These are phyloP conservation scores for Ricinus communis DNA, from an alignment of 345 rosid species.

Conservation along the genomic window DNA sequence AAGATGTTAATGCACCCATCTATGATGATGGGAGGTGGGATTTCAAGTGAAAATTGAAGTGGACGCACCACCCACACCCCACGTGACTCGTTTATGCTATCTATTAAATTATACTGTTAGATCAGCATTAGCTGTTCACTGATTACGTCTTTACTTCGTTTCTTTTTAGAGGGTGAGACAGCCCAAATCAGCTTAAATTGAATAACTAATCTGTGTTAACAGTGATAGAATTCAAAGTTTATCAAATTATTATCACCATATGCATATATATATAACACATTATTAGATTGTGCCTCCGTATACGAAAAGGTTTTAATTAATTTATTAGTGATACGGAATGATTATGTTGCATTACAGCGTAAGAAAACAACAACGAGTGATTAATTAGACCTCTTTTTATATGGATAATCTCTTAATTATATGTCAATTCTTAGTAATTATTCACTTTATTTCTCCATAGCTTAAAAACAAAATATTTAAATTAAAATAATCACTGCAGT, in stretches of 20 bases:
- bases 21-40: no score
- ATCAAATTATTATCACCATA: conserved; percentile 6
- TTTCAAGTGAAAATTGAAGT: conserved; percentile 1
- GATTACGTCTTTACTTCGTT: not conserved
- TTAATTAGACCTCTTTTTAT: not conserved
- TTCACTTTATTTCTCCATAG: no score
- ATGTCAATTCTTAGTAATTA: not conserved
- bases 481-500: no score
- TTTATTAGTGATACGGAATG: not conserved
- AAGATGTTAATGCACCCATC: no score
- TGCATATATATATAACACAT: no score
- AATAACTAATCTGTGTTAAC: no score
- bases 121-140: not conserved
- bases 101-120: no score
- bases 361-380: not conserved
- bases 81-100: no score
- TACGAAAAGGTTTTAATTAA: not conserved
- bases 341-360: not conserved
- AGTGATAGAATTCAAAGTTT: not conserved
- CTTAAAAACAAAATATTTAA: no score
- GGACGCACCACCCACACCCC: not conserved
- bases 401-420: not conserved
- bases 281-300: not conserved
- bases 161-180: not conserved
- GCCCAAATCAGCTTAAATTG: not conserved